phyloP scores from a whole-genome alignment of 1,139 yeast species.

The Saccharomycopsis phalli region DNA sequence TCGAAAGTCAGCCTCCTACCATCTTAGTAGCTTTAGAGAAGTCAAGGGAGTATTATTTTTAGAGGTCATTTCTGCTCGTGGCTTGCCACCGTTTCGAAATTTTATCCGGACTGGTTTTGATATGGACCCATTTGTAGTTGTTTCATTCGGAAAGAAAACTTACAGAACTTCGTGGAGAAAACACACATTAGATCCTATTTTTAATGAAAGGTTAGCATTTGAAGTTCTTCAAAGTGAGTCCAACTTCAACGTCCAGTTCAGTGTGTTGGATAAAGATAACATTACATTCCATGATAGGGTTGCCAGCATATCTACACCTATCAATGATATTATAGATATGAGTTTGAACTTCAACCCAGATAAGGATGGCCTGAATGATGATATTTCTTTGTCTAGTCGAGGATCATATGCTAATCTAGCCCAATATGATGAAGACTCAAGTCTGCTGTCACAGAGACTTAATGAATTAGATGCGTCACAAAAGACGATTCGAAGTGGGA shows the following conservation, averaged over 20 bases:
- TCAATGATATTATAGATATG: constrained; percentile 36
- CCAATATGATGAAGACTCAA: not conserved
- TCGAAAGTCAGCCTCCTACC: constrained; percentile 22
- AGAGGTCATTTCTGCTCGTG: constrained; percentile 65
- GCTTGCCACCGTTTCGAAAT: constrained; percentile 57
- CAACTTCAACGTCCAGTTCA: constrained; percentile 56
- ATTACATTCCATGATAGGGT: constrained; percentile 78
- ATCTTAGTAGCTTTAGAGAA: constrained; percentile 33
- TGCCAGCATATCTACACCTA: constrained; percentile 50
- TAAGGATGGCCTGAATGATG: not conserved
- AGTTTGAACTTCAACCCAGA: constrained; percentile 24
- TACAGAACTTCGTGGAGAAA: constrained; percentile 80
- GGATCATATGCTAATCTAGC: not conserved
- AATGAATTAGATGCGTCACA: not conserved
- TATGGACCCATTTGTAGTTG: constrained; percentile 94
- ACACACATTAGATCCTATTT: constrained; percentile 77
- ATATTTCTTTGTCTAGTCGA: not conserved
- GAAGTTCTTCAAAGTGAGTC: constrained; percentile 64
- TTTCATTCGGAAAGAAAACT: constrained; percentile 82
- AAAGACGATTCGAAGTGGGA: constrained; percentile 16
- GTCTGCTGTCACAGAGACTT: not conserved
- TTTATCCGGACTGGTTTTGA: constrained; percentile 70
- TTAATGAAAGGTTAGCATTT: constrained; percentile 71
- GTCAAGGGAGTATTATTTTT: constrained; percentile 68
- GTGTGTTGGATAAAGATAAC: constrained; percentile 76